Base-by-base conservation (phyloP, 2,329 filamentous ascomycete species). In the Nigrospora osmanthi region DNA sequence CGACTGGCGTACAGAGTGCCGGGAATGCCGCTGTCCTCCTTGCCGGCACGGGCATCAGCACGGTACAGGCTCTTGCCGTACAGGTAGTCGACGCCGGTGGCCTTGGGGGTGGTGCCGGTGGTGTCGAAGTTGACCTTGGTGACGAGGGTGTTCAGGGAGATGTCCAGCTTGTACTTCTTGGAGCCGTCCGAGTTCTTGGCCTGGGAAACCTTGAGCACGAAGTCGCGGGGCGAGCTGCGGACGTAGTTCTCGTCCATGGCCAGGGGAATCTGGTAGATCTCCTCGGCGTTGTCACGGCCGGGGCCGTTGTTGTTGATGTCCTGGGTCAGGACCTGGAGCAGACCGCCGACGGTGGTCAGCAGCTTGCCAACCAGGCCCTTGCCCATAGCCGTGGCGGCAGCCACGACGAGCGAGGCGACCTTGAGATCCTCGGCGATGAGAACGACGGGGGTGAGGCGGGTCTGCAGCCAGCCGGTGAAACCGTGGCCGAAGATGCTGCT, bases 211-310 rank as follows among this genome's bases (percentile, higher is more conserved):
- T 67, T 63, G 45, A 75, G 54, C 23, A 80, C 60, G 48, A 76
- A 76, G 36, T 77, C 70, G 28, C 73, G 71, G n/a, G 75, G 64
- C 11, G 71, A 70, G 28, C 61, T 70, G 12, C 74, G 71, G 41
- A 64, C 65, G 34, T 59, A 60, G 9, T 63, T 56, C 40, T 47
- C 41, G 32, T 42, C 58, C 34, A 72, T 69, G 1, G 69, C 65
- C 34, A 78, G 55, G 11, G 77, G 75, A 10, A 80, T 69, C 57
- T 80, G 76, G 59, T 71, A 42, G 33, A 42, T 42, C n/a, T 30
- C 13, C 34, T 42, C 40, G 33, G 33, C 33, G n/a, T 16, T 31
- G 40, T 42, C 40, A 12, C 40, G 40, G 33, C 28, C 3, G 4
- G 10, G 7, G 32, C 17, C 7, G 10, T 17, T 16, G 40, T 36